Percentiles rank a stretch among this genome's conserved stretches.
These are phyloP conservation scores for Xylaria sp. DNA, from an alignment of 2,329 filamentous ascomycete genomes.

Conservation along the genomic window DNA sequence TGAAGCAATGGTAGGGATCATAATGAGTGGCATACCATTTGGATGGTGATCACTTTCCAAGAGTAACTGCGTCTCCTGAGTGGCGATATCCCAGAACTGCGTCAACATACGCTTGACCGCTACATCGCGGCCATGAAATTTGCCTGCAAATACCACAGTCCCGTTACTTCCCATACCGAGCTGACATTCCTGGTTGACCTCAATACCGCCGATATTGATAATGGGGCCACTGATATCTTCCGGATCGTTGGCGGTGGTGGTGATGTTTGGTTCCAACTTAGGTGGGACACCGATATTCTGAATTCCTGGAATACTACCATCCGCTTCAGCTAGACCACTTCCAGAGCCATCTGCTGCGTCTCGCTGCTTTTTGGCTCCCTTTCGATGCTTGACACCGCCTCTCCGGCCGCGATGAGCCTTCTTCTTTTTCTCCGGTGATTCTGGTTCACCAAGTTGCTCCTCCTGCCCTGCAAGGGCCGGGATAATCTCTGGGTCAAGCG, in stretches of 20 bases:
- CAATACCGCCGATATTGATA: conserved; percentile 71
- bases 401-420: conserved; percentile 77
- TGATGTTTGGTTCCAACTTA: conserved; percentile 70
- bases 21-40: conserved; percentile 66
- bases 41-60: conserved; percentile 95
- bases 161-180: conserved; percentile 89
- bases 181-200: conserved; percentile 71
- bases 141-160: conserved; percentile 95
- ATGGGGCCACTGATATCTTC: conserved; percentile 69
- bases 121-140: conserved; percentile 90
- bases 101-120: conserved; percentile 97
- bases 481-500: conserved; percentile 37
- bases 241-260: conserved; percentile 67
- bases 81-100: conserved; percentile 94
- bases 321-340: conserved; percentile 50
- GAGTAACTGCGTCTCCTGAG: conserved; percentile 89
- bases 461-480: conserved; percentile 35
- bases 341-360: conserved; percentile 64
- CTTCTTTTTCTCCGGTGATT: conserved; percentile 66
- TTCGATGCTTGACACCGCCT: conserved; percentile 75
- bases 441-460: conserved; percentile 45
- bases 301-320: conserved; percentile 69
- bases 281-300: conserved; percentile 66
- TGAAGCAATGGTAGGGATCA: background rate
- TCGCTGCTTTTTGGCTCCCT: conserved; percentile 65